These are phyloP conservation scores for Diversispora epigaea DNA, from an alignment of 192 early-diverging fungal genomes.

Conservation along the genomic window DNA sequence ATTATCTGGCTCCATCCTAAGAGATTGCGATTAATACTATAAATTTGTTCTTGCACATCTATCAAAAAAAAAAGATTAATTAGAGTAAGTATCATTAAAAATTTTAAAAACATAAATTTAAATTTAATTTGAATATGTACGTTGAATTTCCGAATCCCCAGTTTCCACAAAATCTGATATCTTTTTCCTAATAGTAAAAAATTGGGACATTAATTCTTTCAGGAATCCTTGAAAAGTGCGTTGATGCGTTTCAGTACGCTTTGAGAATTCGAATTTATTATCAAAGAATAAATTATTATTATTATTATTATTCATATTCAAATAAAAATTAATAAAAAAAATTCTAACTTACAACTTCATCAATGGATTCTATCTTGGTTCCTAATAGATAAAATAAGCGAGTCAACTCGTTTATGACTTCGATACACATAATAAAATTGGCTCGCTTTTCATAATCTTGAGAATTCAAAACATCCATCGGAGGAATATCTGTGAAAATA, in stretches of 20 bases:
- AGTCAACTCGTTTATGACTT: constrained; percentile 21
- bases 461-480: neutral
- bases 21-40: constrained; percentile 20
- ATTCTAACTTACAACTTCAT: constrained; percentile 15
- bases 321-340: no score
- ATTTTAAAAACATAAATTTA: neutral
- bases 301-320: neutral
- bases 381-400: constrained; percentile 25
- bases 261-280: no score
- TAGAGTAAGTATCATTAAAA: neutral
- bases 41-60: constrained; percentile 3
- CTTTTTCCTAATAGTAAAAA: neutral
- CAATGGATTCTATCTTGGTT: constrained; percentile 4
- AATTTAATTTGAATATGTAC: neutral
- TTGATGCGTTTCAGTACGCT: constrained; percentile 21
- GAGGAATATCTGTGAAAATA: constrained; percentile 21
- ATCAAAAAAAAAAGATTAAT: neutral
- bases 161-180: neutral
- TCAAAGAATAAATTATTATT: neutral
- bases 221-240: constrained; percentile 20
- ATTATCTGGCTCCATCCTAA: constrained; percentile 24
- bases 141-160: neutral
- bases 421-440: constrained; percentile 1
- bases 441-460: neutral
- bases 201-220: constrained; percentile 20